A percentile compares a stretch with the other conserved stretches of the same genome.
Conservation (phyloP, 1,284 basidiomycete species). For the Cryptococcus neoformans region DNA sequence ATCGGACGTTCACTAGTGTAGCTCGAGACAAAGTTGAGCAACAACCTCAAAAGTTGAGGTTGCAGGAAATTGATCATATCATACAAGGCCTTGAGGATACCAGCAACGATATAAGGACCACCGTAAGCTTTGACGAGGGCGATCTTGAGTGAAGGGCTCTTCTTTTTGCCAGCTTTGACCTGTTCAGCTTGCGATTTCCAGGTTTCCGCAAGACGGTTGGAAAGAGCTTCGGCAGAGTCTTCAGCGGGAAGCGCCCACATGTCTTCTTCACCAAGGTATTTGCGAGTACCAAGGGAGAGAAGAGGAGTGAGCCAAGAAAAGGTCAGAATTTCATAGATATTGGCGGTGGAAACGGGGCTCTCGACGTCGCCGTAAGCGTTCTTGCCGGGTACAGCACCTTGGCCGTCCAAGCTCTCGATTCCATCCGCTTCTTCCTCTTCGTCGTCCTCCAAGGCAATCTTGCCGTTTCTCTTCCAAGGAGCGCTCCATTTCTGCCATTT, state of each 20-base stretch:
- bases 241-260: conserved; percentile 62
- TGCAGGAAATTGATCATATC: conserved; percentile 81
- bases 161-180: conserved; percentile 55
- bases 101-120: conserved; percentile 67
- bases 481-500: conserved; percentile 23
- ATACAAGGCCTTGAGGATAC: conserved; percentile 67
- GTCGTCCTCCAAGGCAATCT: conserved; percentile 39
- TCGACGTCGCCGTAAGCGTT: conserved; percentile 58
- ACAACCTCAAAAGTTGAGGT: conserved; percentile 78
- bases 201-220: conserved; percentile 56
- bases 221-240: conserved; percentile 73
- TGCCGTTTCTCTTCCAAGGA: conserved; percentile 24
- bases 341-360: conserved; percentile 73
- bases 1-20: conserved; percentile 54
- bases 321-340: conserved; percentile 60
- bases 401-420: conserved; percentile 18
- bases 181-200: conserved; percentile 49
- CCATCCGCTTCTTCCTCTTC: conserved; percentile 39
- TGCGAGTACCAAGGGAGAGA: conserved; percentile 38
- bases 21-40: conserved; percentile 75
- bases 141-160: conserved; percentile 66
- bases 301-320: conserved; percentile 42
- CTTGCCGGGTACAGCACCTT: conserved; percentile 14
- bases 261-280: conserved; percentile 71
- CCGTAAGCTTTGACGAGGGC: conserved; percentile 77